phyloP scores from a whole-genome alignment of 2,329 filamentous ascomycete species.

The Chrysoporthe puriensis region DNA sequence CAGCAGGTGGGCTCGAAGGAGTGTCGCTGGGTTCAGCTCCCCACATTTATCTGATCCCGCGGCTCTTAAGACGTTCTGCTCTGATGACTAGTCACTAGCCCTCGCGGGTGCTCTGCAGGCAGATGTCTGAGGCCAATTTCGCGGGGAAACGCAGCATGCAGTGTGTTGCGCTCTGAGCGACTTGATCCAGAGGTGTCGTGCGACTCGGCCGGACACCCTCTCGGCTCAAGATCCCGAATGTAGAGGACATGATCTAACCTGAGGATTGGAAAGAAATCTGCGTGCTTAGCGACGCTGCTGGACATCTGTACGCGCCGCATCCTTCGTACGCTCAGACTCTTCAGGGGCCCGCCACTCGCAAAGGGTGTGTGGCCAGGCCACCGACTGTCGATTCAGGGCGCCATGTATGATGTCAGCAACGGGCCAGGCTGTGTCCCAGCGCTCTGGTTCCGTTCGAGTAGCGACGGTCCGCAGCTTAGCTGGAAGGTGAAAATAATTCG shows the following conservation, averaged over 20 bases:
- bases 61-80: not conserved
- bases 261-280: too few relatives aligned
- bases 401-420: not conserved
- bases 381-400: too few relatives aligned
- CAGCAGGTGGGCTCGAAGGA: conserved; percentile 1
- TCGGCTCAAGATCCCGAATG: too few relatives aligned
- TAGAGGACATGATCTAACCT: too few relatives aligned
- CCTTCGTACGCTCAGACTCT: too few relatives aligned
- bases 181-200: too few relatives aligned
- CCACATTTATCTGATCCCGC: conserved; percentile 1
- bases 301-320: not conserved
- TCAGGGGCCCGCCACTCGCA: too few relatives aligned
- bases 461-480: not conserved
- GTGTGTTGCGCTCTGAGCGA: too few relatives aligned
- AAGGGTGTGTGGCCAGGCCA: too few relatives aligned
- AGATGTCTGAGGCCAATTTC: not conserved
- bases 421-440: not conserved
- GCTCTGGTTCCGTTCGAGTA: not conserved
- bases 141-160: too few relatives aligned
- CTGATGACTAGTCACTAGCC: not conserved
- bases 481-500: not conserved
- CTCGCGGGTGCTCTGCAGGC: not conserved
- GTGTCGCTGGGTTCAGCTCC: not conserved
- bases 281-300: too few relatives aligned
- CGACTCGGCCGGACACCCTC: too few relatives aligned